phyloP scores from a whole-genome alignment of 441 rosid species.

The Viola pubescens region DNA sequence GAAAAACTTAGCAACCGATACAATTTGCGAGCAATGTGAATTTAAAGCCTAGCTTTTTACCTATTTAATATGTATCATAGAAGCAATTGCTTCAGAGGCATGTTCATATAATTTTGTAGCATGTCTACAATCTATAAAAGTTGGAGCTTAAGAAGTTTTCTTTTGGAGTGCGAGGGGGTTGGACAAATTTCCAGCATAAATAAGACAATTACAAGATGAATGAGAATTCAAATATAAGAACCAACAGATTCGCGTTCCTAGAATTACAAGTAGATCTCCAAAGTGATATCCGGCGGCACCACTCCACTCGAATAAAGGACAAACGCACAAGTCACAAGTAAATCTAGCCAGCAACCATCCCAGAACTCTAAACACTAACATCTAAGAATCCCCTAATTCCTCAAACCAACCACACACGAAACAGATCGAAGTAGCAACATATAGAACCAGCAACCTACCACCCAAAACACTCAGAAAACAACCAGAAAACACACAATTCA shows the following conservation, averaged over 20 bases:
- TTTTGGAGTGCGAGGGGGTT: background rate
- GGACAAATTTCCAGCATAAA: background rate
- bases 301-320: constrained; percentile 10
- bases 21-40: background rate
- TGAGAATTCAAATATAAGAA: constrained; percentile 13
- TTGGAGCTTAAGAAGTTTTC: constrained; percentile 11
- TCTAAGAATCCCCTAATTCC: constrained; percentile 13
- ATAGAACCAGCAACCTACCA: constrained; percentile 17
- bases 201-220: constrained; percentile 11
- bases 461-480: constrained; percentile 19
- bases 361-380: constrained; percentile 3
- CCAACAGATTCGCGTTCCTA: constrained; percentile 15
- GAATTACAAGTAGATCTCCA: constrained; percentile 31
- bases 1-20: background rate
- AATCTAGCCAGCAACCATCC: constrained; percentile 18
- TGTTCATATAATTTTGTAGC: background rate
- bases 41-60: constrained; percentile 5
- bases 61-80: constrained; percentile 2
- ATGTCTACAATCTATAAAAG: background rate
- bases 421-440: constrained; percentile 37
- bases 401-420: constrained; percentile 6
- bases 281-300: constrained; percentile 15
- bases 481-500: constrained; percentile 30
- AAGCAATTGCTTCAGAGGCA: background rate
- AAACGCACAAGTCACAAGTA: constrained; percentile 8